A percentile compares a stretch with the other conserved stretches of the same genome.
Evolutionary conservation across 1,284 basidiomycete genomes (phyloP).

Genomic region (Malassezia dermatis): DNA sequence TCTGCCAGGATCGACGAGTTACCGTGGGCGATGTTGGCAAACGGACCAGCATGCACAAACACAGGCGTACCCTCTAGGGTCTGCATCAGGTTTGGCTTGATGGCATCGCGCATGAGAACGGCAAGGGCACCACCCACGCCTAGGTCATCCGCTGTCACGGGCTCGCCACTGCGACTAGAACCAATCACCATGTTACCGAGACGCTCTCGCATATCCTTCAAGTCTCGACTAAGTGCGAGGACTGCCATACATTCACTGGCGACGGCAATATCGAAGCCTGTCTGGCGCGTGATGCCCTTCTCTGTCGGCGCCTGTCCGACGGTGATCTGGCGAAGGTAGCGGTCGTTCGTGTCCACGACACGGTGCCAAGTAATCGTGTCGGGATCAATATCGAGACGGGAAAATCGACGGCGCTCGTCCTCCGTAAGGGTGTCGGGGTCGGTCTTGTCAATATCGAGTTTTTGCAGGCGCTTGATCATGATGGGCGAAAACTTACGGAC

Average conservation of each 20-base stretch:
- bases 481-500: conserved; percentile 87
- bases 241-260: conserved; percentile 98
- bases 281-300: conserved; percentile 74
- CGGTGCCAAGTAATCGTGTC: conserved; percentile 93
- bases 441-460: conserved; percentile 90
- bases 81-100: conserved; percentile 99
- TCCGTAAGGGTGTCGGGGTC: conserved; percentile 82
- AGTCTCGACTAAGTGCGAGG: conserved; percentile 73
- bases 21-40: conserved; percentile 97
- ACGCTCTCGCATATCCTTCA: conserved; percentile 80
- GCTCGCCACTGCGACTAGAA: conserved; percentile 79
- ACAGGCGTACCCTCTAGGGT: conserved; percentile 96
- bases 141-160: conserved; percentile 92
- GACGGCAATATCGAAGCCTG: conserved; percentile 93
- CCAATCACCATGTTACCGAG: conserved; percentile 94
- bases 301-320: conserved; percentile 83
- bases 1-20: conserved; percentile 98
- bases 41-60: conserved; percentile 96
- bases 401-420: conserved; percentile 80
- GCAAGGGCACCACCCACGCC: conserved; percentile 91
- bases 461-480: conserved; percentile 88
- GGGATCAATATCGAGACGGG: conserved; percentile 81
- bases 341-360: conserved; percentile 91
- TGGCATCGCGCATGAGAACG: conserved; percentile 96
- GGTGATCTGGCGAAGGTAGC: conserved; percentile 88